phyloP scores from a whole-genome alignment of 306 rosid species.

The Dryas alaskensis region DNA sequence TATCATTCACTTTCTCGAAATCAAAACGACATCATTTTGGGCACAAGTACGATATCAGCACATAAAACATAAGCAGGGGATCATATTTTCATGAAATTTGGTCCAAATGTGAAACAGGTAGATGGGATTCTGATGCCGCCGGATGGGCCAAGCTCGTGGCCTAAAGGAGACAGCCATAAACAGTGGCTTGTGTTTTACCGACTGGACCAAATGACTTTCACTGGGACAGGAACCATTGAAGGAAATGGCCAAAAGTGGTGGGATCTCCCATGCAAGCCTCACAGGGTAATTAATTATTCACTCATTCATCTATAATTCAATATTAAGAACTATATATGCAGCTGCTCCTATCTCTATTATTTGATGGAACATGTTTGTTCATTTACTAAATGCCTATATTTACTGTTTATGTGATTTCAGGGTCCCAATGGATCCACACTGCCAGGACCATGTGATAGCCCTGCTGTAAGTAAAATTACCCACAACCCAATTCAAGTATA shows the following conservation, averaged over 20 bases:
- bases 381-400: conserved; percentile 10
- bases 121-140: conserved; percentile 92
- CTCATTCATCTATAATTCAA: background rate
- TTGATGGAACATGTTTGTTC: background rate
- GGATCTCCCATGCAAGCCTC: conserved; percentile 98
- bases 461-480: conserved; percentile 60
- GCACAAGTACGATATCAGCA: background rate
- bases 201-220: conserved; percentile 73
- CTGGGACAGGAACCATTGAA: conserved; percentile 85
- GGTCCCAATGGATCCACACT: conserved; percentile 60
- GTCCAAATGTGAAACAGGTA: conserved; percentile 47
- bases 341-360: background rate
- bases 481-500: background rate
- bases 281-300: conserved; percentile 51
- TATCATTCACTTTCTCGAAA: too few species aligned
- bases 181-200: conserved; percentile 94
- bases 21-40: too few species aligned
- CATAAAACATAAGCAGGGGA: background rate
- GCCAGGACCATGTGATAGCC: conserved; percentile 87
- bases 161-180: conserved; percentile 54
- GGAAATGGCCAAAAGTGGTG: conserved; percentile 97
- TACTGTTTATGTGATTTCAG: conserved; percentile 38
- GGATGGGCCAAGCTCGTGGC: conserved; percentile 89
- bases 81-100: too few species aligned
- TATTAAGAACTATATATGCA: background rate